A percentile compares a stretch with the other conserved stretches of the same genome.
phyloP scores from a whole-genome alignment of 2,329 filamentous ascomycete species.

The Aquanectria penicillioides region DNA sequence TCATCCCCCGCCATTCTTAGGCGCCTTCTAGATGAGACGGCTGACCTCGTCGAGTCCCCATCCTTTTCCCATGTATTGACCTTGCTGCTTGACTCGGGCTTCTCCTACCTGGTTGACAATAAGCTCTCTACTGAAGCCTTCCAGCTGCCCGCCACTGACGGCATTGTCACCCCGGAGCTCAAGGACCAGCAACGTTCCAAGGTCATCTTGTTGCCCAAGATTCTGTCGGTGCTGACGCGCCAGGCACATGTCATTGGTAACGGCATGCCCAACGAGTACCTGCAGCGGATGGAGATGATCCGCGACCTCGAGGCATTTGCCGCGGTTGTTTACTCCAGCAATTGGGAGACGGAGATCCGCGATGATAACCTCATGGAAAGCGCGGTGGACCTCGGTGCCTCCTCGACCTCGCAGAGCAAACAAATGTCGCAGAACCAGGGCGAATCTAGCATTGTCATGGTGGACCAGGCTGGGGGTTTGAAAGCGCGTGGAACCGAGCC shows the following conservation, averaged over 20 bases:
- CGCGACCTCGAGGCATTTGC: constrained; percentile 84
- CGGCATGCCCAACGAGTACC: constrained; percentile 76
- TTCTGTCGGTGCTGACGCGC: constrained; percentile 87
- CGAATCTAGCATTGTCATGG: constrained; percentile 65
- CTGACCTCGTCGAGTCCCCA: constrained; percentile 94
- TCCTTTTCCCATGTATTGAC: constrained; percentile 88
- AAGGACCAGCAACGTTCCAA: constrained; percentile 68
- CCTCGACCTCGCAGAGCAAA: constrained; percentile 27
- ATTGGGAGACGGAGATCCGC: constrained; percentile 76
- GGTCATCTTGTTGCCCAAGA: constrained; percentile 78
- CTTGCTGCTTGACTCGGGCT: constrained; percentile 86
- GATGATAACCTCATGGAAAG: constrained; percentile 56
- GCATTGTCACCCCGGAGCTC: constrained; percentile 59
- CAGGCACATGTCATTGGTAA: constrained; percentile 91
- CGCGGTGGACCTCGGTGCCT: constrained; percentile 47
- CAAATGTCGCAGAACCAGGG: constrained; percentile 35
- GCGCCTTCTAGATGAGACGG: constrained; percentile 91
- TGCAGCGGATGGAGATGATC: constrained; percentile 79
- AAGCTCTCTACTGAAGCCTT: constrained; percentile 85
- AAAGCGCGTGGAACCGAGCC: constrained; percentile 77
- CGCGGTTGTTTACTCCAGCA: constrained; percentile 87
- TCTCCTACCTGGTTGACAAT: constrained; percentile 83
- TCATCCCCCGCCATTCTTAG: constrained; percentile 72
- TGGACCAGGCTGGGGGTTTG: constrained; percentile 63
- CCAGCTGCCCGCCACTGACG: constrained; percentile 58